Conservation (phyloP, 257 asterid genomes). For the Ligustrum vulgare region DNA sequence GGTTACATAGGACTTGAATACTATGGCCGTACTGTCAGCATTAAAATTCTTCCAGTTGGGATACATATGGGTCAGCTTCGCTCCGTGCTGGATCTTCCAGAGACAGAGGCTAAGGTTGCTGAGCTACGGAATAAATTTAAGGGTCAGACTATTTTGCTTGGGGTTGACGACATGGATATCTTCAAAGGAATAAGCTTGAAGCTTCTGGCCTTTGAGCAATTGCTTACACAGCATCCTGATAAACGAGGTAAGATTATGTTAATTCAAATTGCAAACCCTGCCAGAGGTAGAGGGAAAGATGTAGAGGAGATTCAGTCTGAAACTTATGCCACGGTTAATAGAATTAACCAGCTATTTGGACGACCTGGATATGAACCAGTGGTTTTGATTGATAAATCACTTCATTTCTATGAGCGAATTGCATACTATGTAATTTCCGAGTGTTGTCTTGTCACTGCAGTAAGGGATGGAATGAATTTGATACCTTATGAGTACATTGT, state of each 20-base stretch:
- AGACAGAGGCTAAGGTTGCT: conserved; percentile 64
- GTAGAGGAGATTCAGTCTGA: conserved; percentile 71
- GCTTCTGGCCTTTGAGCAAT: conserved; percentile 74
- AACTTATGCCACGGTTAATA: conserved; percentile 61
- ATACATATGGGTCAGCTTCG: conserved; percentile 76
- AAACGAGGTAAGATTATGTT: conserved; percentile 65
- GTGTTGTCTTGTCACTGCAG: conserved; percentile 89
- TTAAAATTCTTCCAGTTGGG: conserved; percentile 82
- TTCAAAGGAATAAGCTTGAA: conserved; percentile 84
- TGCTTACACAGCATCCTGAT: conserved; percentile 62
- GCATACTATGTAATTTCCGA: conserved; percentile 71
- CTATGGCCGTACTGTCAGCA: conserved; percentile 83
- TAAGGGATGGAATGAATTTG: conserved; percentile 86
- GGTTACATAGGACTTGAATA: conserved; percentile 83
- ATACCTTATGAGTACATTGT: conserved; percentile 83
- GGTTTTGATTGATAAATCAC: conserved; percentile 59
- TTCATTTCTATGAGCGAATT: conserved; percentile 68
- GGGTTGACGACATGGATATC: conserved; percentile 89
- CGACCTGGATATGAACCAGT: conserved; percentile 71
- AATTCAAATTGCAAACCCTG: conserved; percentile 84
- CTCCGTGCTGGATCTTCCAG: conserved; percentile 62
- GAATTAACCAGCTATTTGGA: conserved; percentile 60
- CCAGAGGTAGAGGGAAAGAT: conserved; percentile 87
- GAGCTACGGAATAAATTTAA: conserved; percentile 50
- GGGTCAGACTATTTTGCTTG: conserved; percentile 65